phyloP scores from a whole-genome alignment of 2,329 filamentous ascomycete genomes.

The Aspergillus brasiliensis region DNA sequence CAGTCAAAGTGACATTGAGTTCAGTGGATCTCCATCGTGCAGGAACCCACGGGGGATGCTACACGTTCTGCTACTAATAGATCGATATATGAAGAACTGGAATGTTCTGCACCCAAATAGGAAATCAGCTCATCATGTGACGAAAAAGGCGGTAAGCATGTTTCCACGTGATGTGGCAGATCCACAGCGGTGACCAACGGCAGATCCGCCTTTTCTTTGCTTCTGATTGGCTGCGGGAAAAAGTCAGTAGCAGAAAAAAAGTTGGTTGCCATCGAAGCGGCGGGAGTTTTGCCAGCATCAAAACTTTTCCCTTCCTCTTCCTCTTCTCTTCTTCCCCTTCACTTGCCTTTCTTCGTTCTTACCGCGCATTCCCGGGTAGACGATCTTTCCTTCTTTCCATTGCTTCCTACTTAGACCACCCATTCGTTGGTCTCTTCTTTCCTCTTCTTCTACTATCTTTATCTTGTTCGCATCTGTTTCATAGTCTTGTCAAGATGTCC shows the following conservation, averaged over 20 bases:
- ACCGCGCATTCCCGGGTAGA: conserved; percentile 20
- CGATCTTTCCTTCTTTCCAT: conserved; percentile 22
- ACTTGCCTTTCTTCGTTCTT: conserved; percentile 21
- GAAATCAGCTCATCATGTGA: too few relatives aligned
- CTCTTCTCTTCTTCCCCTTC: conserved; percentile 25
- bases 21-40: too few relatives aligned
- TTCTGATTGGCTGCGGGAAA: conserved; percentile 10
- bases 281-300: conserved; percentile 9
- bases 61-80: too few relatives aligned
- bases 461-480: conserved; percentile 6
- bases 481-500: conserved; percentile 43
- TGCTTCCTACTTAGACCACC: background rate
- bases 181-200: background rate
- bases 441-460: background rate
- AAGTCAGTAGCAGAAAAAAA: conserved; percentile 21
- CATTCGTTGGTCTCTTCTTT: conserved; percentile 18
- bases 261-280: conserved; percentile 1
- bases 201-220: background rate
- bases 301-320: conserved; percentile 15
- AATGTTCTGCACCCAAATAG: too few relatives aligned
- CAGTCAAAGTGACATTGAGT: too few relatives aligned
- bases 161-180: conserved; percentile 15
- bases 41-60: too few relatives aligned
- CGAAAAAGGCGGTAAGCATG: too few relatives aligned
- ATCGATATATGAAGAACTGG: too few relatives aligned